Evolutionary conservation across 2,329 filamentous ascomycete species (phyloP), one percentile per base, ranked within the genome.

Genomic region (Cyphellophora attinorum): DNA sequence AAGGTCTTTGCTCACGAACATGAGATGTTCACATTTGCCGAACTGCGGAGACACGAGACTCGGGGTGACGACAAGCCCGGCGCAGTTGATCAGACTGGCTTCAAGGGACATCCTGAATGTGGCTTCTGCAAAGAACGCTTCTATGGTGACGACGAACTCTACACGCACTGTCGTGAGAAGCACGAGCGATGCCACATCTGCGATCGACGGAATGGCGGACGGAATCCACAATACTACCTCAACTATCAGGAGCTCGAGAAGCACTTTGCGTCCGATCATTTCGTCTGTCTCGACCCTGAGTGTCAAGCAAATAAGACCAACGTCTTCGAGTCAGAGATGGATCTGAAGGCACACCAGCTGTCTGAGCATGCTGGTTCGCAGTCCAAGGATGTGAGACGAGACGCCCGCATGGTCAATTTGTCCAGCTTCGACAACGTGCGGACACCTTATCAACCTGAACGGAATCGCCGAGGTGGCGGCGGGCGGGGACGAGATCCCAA

Each of bases 1-100:
- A 95, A 94, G 54, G 86, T 95, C 19, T 98, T 98, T 51, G 95
- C 91, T 1, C 91, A 98, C 60, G 91, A 98, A 60, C 91, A 98
- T 55, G 85, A 93, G 44, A 70, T 98, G 1, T 96, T 95, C 57
- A 81, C 83, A 1, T 72, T 77, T 42, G 74, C 79, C 44, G 85
- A 89, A 48, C 67, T 96, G 32, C 78, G 83, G 47, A 82, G 76
- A 51, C 91, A 98, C 57, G 93, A 96, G 71, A 82, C 76, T 42
- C 77, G 81, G 44, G 91, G 91, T 38, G 91, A 98, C 52, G 85
- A 96, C 55, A 81, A 81, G 45, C 88, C 89, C 3, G 89, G 91
- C 19, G 81, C 88, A 0, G 68, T 82, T 23, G 85, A 95, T 50
- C 91, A 96, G 64, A 95, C 84, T 17, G 91, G 91, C 1, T 98